A percentile compares a stretch with the other conserved stretches of the same genome.
Conservation (phyloP, 106 monocot species). For the Platanthera guangdongensis region DNA sequence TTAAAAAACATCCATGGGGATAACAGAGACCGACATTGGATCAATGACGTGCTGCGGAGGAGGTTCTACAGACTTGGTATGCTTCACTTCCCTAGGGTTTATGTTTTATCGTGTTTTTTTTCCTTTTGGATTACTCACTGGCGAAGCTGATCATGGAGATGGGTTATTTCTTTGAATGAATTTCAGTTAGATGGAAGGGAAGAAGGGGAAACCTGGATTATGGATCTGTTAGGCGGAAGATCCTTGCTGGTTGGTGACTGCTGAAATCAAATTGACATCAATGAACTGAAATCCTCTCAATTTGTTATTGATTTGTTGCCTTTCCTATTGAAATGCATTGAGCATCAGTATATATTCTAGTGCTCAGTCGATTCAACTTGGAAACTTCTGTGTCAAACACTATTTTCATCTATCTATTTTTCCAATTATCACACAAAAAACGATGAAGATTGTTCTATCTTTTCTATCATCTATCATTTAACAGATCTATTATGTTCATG, state of each 20-base stretch:
- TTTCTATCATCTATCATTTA: not conserved
- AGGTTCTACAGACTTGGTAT: constrained; percentile 75
- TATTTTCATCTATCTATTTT: not conserved
- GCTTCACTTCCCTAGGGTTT: not conserved
- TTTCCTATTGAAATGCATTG: constrained; percentile 5
- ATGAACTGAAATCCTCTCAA: not conserved
- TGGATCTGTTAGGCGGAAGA: constrained; percentile 29
- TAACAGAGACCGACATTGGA: constrained; percentile 35
- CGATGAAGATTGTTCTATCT: not conserved
- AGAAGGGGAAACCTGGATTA: constrained; percentile 47
- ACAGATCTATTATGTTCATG: not conserved
- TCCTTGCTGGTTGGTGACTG: constrained; percentile 32
- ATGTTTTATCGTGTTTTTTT: constrained; percentile 4
- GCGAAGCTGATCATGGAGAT: not conserved
- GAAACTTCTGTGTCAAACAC: not conserved
- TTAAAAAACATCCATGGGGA: constrained; percentile 13
- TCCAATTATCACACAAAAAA: not conserved
- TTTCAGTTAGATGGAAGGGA: constrained; percentile 77
- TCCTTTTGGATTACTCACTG: not conserved
- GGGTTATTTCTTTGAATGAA: not conserved
- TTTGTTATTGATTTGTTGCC: not conserved
- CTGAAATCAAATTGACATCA: not conserved
- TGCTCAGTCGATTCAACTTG: not conserved
- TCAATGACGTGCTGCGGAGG: constrained; percentile 74
- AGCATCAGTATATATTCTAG: not conserved